Evolutionary conservation across 176 grass and related monocot species (phyloP).

Genomic region (Zea mays): Zm-B73-REFERENCE-NAM-5.0 NC_050104.1:141404001-141404500

Average conservation of each 20-base stretch:
- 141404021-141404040: constrained; percentile 80
- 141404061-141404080: constrained; percentile 78
- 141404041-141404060: constrained; percentile 63
- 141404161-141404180: neutral
- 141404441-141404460: neutral
- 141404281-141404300: neutral
- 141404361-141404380: neutral
- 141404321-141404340: neutral
- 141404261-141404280: neutral
- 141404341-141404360: constrained; percentile 4
- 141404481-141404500: neutral
- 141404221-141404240: neutral
- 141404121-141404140: neutral
- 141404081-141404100: constrained; percentile 44
- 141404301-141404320: neutral
- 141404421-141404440: neutral
- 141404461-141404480: neutral
- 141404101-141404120: neutral
- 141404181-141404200: neutral
- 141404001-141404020: constrained; percentile 70
- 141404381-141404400: neutral
- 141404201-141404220: neutral
- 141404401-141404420: neutral
- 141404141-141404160: neutral
- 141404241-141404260: neutral